These are phyloP conservation scores for Globisporangium rhizosaccharum DNA, from an alignment of 352 stramenopile species.

Conservation along the genomic window DNA sequence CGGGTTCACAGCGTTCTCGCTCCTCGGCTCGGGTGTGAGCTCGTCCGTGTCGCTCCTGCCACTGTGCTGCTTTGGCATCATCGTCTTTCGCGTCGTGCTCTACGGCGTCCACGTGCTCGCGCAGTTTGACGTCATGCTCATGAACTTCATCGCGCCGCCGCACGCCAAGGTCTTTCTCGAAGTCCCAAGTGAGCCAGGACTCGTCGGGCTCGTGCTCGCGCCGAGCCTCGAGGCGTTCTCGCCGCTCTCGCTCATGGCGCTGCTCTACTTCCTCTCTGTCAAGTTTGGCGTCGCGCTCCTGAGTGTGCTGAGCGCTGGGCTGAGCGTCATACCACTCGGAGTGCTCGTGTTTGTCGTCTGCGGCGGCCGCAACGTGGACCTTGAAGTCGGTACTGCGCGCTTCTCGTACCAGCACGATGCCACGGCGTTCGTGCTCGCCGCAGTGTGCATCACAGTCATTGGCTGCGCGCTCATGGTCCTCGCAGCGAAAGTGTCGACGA, in stretches of 20 bases:
- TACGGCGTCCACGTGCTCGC: constrained; percentile 42
- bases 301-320: constrained; percentile 23
- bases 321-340: constrained; percentile 29
- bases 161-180: constrained; percentile 7
- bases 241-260: constrained; percentile 53
- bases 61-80: constrained; percentile 58
- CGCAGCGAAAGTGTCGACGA: constrained; percentile 31
- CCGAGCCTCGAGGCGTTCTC: constrained; percentile 48
- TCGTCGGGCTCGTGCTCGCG: constrained; percentile 19
- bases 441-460: constrained; percentile 36
- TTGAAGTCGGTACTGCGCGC: constrained; percentile 15
- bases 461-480: constrained; percentile 48
- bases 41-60: constrained; percentile 47
- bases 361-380: constrained; percentile 14
- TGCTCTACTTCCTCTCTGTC: constrained; percentile 60
- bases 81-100: constrained; percentile 61
- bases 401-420: constrained; percentile 17
- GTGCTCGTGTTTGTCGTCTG: constrained; percentile 13
- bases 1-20: constrained; percentile 37
- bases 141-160: constrained; percentile 48
- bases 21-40: constrained; percentile 43
- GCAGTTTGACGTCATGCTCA: constrained; percentile 47
- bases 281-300: constrained; percentile 47
- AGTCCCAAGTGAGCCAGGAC: background rate
- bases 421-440: constrained; percentile 18